Conservation (phyloP, 2,329 filamentous ascomycete species). For the Oidium heveae region DNA sequence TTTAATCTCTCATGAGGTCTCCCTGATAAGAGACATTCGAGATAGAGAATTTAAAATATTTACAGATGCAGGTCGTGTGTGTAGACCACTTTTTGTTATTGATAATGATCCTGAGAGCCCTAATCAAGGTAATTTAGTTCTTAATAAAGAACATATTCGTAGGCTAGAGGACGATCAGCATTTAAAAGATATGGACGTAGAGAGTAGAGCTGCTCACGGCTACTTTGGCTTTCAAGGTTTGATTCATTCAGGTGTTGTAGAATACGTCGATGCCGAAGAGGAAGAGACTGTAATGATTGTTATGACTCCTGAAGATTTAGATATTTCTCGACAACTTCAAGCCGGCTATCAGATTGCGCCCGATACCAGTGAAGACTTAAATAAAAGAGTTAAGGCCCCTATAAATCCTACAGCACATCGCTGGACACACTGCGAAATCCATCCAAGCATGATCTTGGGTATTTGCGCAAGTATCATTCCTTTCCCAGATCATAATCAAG, state of each 20-base stretch:
- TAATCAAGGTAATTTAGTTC: constrained; percentile 51
- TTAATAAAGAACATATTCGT: constrained; percentile 64
- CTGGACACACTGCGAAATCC: constrained; percentile 97
- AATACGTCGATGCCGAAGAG: constrained; percentile 94
- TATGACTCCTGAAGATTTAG: constrained; percentile 91
- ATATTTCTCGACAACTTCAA: constrained; percentile 47
- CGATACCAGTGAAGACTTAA: constrained; percentile 45
- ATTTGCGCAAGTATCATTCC: constrained; percentile 98
- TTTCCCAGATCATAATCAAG: constrained; percentile 95
- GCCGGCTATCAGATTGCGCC: constrained; percentile 32
- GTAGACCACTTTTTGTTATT: constrained; percentile 79
- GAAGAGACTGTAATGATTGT: constrained; percentile 98
- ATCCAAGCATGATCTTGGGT: constrained; percentile 95
- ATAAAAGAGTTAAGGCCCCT: constrained; percentile 68
- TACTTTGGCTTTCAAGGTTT: constrained; percentile 79
- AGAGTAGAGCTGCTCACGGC: constrained; percentile 26
- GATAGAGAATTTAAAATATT: constrained; percentile 98
- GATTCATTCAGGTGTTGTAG: constrained; percentile 62
- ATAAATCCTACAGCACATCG: constrained; percentile 71
- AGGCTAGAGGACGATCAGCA: constrained; percentile 51
- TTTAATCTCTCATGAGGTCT: constrained; percentile 76
- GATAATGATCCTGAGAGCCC: constrained; percentile 57
- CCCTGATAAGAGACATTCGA: constrained; percentile 82
- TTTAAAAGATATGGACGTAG: constrained; percentile 30
- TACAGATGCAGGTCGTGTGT: constrained; percentile 86